Base-by-base conservation (phyloP, 768 basidiomycete species). In the Fistulinella prunicolor region DNA sequence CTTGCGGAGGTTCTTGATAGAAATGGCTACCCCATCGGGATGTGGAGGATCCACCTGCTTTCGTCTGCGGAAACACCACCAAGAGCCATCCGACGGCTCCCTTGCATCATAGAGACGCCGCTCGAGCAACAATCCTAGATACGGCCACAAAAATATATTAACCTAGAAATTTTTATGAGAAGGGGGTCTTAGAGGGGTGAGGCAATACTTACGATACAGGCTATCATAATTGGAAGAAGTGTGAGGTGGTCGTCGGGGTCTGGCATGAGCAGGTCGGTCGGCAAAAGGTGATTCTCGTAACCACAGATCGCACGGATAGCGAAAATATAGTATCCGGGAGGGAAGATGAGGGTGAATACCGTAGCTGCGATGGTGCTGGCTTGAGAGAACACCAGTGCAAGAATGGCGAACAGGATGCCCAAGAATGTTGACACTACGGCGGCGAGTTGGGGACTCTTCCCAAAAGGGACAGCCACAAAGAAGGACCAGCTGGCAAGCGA, bases 261-360 rank as follows among this genome's bases (percentile, higher is more conserved):
- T 0, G 73, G 70, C 28, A 76, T 69, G 21, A 84, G 47, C 8
- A 76, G 62, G 55, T 83, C 75, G 0, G 85, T 80, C 2, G 79
- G 63, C 24, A 78, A 65, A 46, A 74, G 70, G 44, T 81, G 70
- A 44, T 75, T 77, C 66, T 91, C 87, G 56, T 76, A 89, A 12
- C 84, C 85, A 44, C 78, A 76, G 1, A 90, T 77, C 1, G 80
- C 79, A 38, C 84, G 77, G 9, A 82, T 78, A 7, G 80, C 80
- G 56, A 89, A 89, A 19, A 87, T 74, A 55, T 86, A 90, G 64
- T 82, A 89, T 10, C 79, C 77, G 2, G 89, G 86, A 0, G 89
- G 89, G 58, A 89, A 89, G 20, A 89, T 56, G 39, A 89, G 60
- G 2, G 84, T 78, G 58, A 86, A 85, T 21, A 89, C 65, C 52